Base-by-base conservation (phyloP, 176 grass and related monocot species). In the Paspalum vaginatum region DNA sequence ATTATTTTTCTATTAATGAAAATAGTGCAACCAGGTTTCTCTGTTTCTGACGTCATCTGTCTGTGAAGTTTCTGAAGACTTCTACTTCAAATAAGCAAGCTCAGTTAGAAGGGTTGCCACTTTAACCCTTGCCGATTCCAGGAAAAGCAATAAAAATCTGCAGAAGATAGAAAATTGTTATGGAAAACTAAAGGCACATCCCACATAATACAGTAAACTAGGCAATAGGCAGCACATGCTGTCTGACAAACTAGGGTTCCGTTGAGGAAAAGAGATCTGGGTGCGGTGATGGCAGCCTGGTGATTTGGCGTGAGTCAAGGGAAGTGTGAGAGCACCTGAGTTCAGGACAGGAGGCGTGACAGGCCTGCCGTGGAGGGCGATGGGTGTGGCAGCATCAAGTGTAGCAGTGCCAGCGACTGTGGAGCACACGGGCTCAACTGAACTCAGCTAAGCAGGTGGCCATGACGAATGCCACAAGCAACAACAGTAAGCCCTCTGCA, bases 81-180 rank as follows among this genome's bases (percentile, higher is more conserved):
- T 92, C 42, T 91, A 95, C 76, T 98, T 98, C 48, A 89, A 86
- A 90, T 93, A 98, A 61, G 95, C 88, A 16, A 98, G 85, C 84
- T 98, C 92, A 67, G 94, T 93, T 54, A 98, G 82, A 87, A 91
- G 86, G 50, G 95, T 86, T 61, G 90, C 86, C 81, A 89, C 88
- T 93, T 98, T 92, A 78, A 98, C 66, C 85, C 95, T 89, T 89
- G 95, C 79, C 15, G 90, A 94, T 87, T 98, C 90, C 71, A 95
- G 67, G 58, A 93, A 79, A 87, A 98, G 90, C 70, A 98, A 72
- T 22, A 95, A 37, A 89, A 93, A 98, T 82, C 95, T 98, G 79
- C 76, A 94, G 80, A 81, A 79, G 79, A 92, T 45, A 10, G 64
- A 2, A 41, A 60, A 48, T 55, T 37, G 42, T 69, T 65, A 80